These are phyloP conservation scores for Venturia aucupariae DNA, from an alignment of 2,329 filamentous ascomycete genomes.

Conservation along the genomic window DNA sequence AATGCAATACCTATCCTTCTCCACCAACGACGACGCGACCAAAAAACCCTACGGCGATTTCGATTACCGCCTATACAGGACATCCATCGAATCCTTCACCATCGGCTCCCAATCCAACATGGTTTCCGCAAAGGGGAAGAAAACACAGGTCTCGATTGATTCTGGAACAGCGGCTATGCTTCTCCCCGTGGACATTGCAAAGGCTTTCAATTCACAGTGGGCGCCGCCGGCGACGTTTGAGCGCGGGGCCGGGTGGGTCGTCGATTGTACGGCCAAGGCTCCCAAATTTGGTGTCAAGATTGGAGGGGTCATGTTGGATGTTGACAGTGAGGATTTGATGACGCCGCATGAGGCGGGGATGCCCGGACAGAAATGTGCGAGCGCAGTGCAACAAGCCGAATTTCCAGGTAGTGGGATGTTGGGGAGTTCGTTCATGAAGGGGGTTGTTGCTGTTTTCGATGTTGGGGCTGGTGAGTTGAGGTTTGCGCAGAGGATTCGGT, in stretches of 20 bases:
- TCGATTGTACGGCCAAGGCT: conserved; percentile 12
- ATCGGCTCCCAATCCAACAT: background rate
- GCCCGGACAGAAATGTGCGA: background rate
- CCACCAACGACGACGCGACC: background rate
- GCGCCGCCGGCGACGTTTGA: conserved; percentile 1
- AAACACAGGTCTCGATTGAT: conserved; percentile 9
- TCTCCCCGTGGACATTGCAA: conserved; percentile 2
- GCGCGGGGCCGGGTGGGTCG: background rate
- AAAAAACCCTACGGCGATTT: background rate
- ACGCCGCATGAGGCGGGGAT: background rate
- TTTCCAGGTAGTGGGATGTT: conserved; percentile 30
- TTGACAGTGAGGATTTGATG: conserved; percentile 12
- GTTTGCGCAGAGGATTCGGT: conserved; percentile 21
- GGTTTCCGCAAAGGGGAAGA: background rate
- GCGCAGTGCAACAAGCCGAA: background rate
- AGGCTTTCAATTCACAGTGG: conserved; percentile 6
- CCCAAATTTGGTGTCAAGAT: conserved; percentile 13
- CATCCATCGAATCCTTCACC: conserved; percentile 1
- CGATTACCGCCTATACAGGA: conserved; percentile 8
- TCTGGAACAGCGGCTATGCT: conserved; percentile 13
- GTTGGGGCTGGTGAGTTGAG: conserved; percentile 39
- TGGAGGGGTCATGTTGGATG: conserved; percentile 3
- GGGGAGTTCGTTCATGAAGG: conserved; percentile 43
- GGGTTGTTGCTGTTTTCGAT: conserved; percentile 42
- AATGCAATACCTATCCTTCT: conserved; percentile 9